Evolutionary conservation across 495 filamentous ascomycete species (phyloP).

Genomic region (Aspergillus bertholletiae): DNA sequence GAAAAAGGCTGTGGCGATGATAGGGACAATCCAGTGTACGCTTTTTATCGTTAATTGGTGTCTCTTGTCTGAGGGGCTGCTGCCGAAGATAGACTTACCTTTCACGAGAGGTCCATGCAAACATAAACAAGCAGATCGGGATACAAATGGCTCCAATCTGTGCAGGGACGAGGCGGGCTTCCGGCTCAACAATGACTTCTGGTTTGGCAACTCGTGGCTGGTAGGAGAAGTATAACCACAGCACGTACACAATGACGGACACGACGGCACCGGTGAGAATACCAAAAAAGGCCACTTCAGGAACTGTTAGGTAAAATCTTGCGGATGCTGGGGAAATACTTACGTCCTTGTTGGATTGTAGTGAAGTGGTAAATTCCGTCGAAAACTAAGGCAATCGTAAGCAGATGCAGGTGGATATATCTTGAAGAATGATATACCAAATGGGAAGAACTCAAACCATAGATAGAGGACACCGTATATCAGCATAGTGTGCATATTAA

Average conservation of each 20-base stretch:
- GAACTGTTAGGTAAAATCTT: background rate
- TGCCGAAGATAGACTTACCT: background rate
- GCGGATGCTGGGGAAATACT: background rate
- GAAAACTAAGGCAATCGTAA: constrained; percentile 7
- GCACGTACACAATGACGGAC: background rate
- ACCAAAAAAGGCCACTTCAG: background rate
- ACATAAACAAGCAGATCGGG: background rate
- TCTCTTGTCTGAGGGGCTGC: background rate
- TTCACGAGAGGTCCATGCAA: background rate
- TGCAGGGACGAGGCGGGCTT: background rate
- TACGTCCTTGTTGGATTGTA: constrained; percentile 10
- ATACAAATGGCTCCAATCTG: background rate
- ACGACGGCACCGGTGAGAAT: background rate
- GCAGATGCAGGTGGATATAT: background rate
- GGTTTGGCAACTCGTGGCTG: background rate
- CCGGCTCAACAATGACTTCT: background rate
- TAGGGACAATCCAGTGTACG: constrained; percentile 27
- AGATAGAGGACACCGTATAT: constrained; percentile 14
- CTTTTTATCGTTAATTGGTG: constrained; percentile 4
- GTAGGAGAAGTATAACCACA: background rate
- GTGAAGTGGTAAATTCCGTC: constrained; percentile 13
- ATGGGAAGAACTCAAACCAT: constrained; percentile 16
- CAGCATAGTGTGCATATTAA: constrained; percentile 15
- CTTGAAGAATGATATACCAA: constrained; percentile 3
- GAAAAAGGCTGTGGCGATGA: constrained; percentile 19